Percentiles rank a stretch among this genome's conserved stretches.
phyloP scores from a whole-genome alignment of 495 filamentous ascomycete genomes.

The Poronia punctata region DNA sequence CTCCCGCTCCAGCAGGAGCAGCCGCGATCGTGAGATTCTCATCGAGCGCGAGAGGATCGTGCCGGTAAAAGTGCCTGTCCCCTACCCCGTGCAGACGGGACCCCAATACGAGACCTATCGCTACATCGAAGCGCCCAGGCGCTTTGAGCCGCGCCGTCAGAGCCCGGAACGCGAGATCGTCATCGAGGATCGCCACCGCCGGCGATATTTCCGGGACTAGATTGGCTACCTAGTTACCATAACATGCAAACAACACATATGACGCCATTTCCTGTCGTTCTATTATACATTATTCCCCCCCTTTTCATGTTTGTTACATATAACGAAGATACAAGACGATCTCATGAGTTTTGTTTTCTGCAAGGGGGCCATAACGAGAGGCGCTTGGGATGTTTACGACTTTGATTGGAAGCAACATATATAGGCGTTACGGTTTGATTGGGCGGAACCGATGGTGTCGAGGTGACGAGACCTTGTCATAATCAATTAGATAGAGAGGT shows the following conservation, averaged over 20 bases:
- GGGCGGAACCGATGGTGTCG: too few species aligned
- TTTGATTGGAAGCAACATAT: too few species aligned
- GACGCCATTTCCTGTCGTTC: too few species aligned
- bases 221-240: background rate
- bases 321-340: too few species aligned
- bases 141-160: conserved; percentile 16
- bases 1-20: conserved; percentile 19
- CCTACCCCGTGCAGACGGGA: conserved; percentile 22
- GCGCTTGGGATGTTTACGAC: too few species aligned
- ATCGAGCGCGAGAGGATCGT: conserved; percentile 42
- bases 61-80: conserved; percentile 31
- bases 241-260: conserved; percentile 2
- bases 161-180: conserved; percentile 23
- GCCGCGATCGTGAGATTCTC: conserved; percentile 35
- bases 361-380: too few species aligned
- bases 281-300: too few species aligned
- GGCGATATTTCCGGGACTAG: conserved; percentile 17
- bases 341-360: too few species aligned
- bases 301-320: too few species aligned
- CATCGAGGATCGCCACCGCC: conserved; percentile 23
- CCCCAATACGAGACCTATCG: conserved; percentile 40
- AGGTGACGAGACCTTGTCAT: too few species aligned
- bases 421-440: too few species aligned
- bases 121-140: conserved; percentile 39
- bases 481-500: too few species aligned